These are phyloP conservation scores for Kockiozyma suomiensis DNA, from an alignment of 805 yeast genomes.

Conservation along the genomic window DNA sequence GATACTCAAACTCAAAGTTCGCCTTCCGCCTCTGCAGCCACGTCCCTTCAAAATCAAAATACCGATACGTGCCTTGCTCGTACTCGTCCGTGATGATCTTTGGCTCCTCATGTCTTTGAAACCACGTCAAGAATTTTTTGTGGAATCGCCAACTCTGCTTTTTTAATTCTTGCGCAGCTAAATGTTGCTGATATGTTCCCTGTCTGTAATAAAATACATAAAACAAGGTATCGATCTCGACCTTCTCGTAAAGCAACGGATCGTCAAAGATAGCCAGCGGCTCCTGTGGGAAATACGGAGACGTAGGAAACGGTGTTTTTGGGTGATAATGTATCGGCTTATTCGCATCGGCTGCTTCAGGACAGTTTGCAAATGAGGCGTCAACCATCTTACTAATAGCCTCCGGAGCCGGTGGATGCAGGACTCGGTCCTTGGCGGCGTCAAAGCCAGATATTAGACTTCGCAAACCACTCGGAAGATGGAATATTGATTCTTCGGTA, in stretches of 20 bases:
- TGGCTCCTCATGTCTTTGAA: conserved; percentile 65
- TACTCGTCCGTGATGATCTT: conserved; percentile 47
- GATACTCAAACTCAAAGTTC: conserved; percentile 56
- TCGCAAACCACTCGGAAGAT: conserved; percentile 48
- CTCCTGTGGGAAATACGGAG: conserved; percentile 86
- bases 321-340: conserved; percentile 78
- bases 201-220: conserved; percentile 88
- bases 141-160: conserved; percentile 83
- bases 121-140: conserved; percentile 77
- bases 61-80: conserved; percentile 65
- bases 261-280: conserved; percentile 59
- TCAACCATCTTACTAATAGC: conserved; percentile 64
- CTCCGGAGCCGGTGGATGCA: conserved; percentile 56
- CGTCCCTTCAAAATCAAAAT: conserved; percentile 66
- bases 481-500: conserved; percentile 24
- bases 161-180: conserved; percentile 79
- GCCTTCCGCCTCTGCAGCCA: conserved; percentile 66
- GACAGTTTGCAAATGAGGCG: conserved; percentile 81
- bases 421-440: conserved; percentile 50
- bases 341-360: conserved; percentile 91
- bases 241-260: conserved; percentile 61
- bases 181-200: conserved; percentile 68
- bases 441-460: conserved; percentile 46
- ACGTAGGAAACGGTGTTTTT: conserved; percentile 82
- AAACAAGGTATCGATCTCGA: conserved; percentile 85